A percentile compares a stretch with the other conserved stretches of the same genome.
Evolutionary conservation across 176 grass and related monocot genomes (phyloP).

Genomic region (Olyra latifolia): DNA sequence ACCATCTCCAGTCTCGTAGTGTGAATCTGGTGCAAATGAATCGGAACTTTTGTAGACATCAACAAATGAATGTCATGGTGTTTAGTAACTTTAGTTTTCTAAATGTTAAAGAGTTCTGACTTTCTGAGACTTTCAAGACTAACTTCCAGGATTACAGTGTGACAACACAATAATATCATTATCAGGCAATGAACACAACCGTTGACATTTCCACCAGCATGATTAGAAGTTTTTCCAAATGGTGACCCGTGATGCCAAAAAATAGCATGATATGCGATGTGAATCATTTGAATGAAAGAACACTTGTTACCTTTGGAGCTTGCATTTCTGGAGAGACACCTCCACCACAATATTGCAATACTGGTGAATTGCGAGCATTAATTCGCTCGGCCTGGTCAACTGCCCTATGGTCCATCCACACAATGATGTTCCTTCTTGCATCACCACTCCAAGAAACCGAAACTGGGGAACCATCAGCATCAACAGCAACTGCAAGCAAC

Average conservation of each 20-base stretch:
- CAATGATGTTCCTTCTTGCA: constrained; percentile 86
- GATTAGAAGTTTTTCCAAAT: not conserved
- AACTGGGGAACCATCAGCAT: constrained; percentile 82
- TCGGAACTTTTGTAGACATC: not conserved
- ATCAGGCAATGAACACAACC: not conserved
- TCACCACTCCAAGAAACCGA: constrained; percentile 89
- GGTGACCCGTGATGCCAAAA: not conserved
- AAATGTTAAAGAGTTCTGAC: not conserved
- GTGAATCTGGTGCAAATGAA: not conserved
- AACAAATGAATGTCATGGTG: not conserved
- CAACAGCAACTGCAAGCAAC: constrained; percentile 78
- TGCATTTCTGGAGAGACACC: constrained; percentile 96
- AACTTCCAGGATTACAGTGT: not conserved
- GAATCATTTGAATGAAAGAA: not conserved
- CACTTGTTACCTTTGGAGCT: constrained; percentile 70
- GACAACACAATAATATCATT: constrained; percentile 17
- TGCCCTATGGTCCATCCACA: constrained; percentile 99
- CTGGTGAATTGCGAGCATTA: constrained; percentile 73
- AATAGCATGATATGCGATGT: not conserved
- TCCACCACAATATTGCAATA: constrained; percentile 89
- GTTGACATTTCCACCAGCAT: not conserved
- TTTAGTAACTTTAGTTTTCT: not conserved
- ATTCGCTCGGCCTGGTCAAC: constrained; percentile 80
- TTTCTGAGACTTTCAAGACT: constrained; percentile 5
- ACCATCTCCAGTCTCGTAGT: not conserved